Base-by-base conservation (phyloP, 306 rosid species). In the Rosa rugosa region DNA sequence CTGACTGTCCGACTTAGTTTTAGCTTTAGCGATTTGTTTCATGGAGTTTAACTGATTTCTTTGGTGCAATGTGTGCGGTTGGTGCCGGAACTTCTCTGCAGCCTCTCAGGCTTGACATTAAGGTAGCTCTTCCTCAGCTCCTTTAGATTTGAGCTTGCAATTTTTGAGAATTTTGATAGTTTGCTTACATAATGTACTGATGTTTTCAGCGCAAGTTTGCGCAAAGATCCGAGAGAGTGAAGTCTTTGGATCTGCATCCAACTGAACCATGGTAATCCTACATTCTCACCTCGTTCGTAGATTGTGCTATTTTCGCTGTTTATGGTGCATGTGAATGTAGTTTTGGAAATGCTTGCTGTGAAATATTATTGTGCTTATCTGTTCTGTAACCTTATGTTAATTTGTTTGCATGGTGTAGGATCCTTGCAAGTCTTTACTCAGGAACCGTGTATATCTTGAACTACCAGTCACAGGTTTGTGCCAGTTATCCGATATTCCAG, bases 391-490 rank as follows among this genome's bases (percentile, higher is more conserved):
- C 53, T 47, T 2, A 17, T 49, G 38, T 16, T 46, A 11, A n/a
- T 42, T 59, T 60, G 31, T 22, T 71, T 46, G 25, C 47, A 20
- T 79, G 41, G 38, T 71, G 83, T 86, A 95, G 99, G 99, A 91
- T 95, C 86, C 90, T 95, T 54, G 97, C 97, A 22, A 93, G 98
- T 90, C 88, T 95, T 84, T 95, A 95, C 84, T 88, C 98, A 1
- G 99, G 99, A 85, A 88, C 99, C 36, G 96, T 95, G 62, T 93
- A 94, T 75, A 90, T 95, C 79, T 90, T 93, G 96, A 95, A 93
- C 89, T 90, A 95, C 88, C 99, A 95, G 81, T 87, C 98, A 71
- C 99, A 93, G 94, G 99, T 91, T 45, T 65, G 82, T 73, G 60
- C 53, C 75, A 13, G 42, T 38, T 12, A 7, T 27, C 27, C n/a